Evolutionary conservation across 768 basidiomycete species (phyloP).

Genomic region (Mycena amicta): DNA sequence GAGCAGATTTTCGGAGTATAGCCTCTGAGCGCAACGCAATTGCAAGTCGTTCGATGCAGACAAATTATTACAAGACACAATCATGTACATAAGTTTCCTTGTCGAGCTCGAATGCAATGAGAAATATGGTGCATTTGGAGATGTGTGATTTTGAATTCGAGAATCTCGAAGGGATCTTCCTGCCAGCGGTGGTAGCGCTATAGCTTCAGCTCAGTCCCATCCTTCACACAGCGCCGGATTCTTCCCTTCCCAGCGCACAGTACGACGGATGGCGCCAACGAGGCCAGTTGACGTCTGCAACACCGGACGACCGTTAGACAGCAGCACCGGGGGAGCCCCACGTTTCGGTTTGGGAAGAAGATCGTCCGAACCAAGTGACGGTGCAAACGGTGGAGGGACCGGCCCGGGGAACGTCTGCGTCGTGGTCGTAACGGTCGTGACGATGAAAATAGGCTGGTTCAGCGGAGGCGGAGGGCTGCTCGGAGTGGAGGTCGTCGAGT

Average conservation of each 20-base stretch:
- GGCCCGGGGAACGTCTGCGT: neutral
- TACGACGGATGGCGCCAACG: neutral
- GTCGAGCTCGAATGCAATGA: too few relatives aligned
- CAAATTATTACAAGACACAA: too few relatives aligned
- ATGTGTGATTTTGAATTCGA: too few relatives aligned
- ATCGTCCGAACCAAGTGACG: constrained; percentile 10
- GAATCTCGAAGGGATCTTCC: too few relatives aligned
- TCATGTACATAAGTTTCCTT: too few relatives aligned
- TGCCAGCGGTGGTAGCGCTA: too few relatives aligned
- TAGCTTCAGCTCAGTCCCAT: constrained; percentile 6
- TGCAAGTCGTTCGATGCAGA: too few relatives aligned
- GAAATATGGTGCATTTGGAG: too few relatives aligned
- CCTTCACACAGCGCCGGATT: constrained; percentile 8
- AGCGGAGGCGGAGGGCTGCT: neutral
- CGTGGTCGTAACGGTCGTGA: constrained; percentile 4
- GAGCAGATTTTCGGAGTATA: too few relatives aligned
- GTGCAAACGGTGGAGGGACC: constrained; percentile 10
- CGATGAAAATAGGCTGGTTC: constrained; percentile 1
- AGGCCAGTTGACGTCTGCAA: neutral
- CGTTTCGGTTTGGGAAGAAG: constrained; percentile 1
- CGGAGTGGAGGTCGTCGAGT: neutral
- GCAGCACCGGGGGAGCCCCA: constrained; percentile 4
- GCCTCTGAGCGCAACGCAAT: too few relatives aligned
- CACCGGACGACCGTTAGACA: neutral
- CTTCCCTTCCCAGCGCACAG: neutral